Evolutionary conservation across 805 yeast species (phyloP).

Genomic region (Starmerella gropengiesseri): DNA sequence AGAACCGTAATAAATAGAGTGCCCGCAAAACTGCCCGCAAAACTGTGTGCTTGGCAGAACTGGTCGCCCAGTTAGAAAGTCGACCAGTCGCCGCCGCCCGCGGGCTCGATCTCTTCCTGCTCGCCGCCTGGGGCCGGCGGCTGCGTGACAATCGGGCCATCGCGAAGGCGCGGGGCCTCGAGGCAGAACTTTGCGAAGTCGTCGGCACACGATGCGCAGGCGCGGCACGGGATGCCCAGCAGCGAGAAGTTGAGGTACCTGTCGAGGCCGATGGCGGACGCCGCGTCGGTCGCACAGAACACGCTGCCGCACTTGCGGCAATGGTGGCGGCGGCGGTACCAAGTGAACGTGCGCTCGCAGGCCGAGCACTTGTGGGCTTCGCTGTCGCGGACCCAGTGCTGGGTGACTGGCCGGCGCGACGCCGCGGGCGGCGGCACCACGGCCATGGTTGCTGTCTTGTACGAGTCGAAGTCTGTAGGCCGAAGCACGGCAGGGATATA

Average conservation of each 20-base stretch:
- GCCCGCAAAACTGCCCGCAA: no score
- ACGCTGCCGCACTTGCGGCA: constrained; percentile 79
- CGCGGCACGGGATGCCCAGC: constrained; percentile 54
- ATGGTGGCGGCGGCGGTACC: constrained; percentile 71
- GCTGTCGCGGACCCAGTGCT: constrained; percentile 51
- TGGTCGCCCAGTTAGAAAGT: no score
- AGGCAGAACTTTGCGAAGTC: constrained; percentile 46
- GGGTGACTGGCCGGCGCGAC: constrained; percentile 27
- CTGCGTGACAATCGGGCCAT: constrained; percentile 10
- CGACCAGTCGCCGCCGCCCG: constrained; percentile 22
- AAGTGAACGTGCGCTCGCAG: constrained; percentile 61
- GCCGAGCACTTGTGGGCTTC: constrained; percentile 51
- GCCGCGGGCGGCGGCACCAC: constrained; percentile 16
- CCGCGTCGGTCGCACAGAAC: constrained; percentile 59
- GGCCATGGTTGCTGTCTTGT: constrained; percentile 23
- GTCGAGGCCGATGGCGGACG: constrained; percentile 48
- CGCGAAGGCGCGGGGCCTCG: constrained; percentile 24
- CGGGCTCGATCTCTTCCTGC: constrained; percentile 16
- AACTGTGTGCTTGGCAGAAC: no score
- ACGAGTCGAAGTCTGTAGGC: constrained; percentile 31
- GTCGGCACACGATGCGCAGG: constrained; percentile 55
- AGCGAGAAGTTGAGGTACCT: constrained; percentile 42
- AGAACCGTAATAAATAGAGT: no score
- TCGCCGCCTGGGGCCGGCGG: constrained; percentile 16
- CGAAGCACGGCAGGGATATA: constrained; percentile 84